Percentiles rank a stretch among this genome's conserved stretches.
These are phyloP conservation scores for Ceratobasidium sp. DNA, from an alignment of 1,284 basidiomycete genomes.

Conservation along the genomic window DNA sequence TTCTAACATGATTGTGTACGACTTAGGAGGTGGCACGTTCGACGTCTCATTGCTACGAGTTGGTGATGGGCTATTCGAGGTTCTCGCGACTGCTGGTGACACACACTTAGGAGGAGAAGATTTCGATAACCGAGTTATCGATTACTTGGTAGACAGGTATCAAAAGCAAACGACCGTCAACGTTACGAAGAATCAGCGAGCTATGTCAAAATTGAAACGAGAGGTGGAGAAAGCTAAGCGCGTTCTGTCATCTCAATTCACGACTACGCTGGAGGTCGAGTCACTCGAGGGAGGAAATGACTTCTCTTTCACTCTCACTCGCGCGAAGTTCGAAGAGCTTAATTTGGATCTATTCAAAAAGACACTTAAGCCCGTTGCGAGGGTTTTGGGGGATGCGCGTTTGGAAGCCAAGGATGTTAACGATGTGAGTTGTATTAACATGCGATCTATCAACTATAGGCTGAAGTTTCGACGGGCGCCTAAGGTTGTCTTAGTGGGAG, in stretches of 20 bases:
- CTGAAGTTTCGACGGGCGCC: no score
- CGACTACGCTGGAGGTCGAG: constrained; percentile 71
- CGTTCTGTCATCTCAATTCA: constrained; percentile 69
- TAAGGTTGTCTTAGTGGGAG: constrained; percentile 97
- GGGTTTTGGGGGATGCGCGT: constrained; percentile 99
- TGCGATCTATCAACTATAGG: no score
- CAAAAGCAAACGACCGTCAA: constrained; percentile 66
- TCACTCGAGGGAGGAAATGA: constrained; percentile 81
- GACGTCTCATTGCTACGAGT: constrained; percentile 72
- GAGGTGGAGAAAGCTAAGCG: constrained; percentile 67
- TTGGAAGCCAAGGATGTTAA: constrained; percentile 89
- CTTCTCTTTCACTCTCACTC: constrained; percentile 96
- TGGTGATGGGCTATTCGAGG: constrained; percentile 61
- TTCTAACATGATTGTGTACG: constrained; percentile 70
- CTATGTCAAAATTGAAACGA: constrained; percentile 68
- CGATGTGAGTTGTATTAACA: background rate
- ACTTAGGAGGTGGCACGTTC: constrained; percentile 70
- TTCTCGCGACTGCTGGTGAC: constrained; percentile 30
- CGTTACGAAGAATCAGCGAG: constrained; percentile 66
- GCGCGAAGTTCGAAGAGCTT: constrained; percentile 99
- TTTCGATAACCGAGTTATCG: constrained; percentile 67
- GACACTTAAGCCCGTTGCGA: constrained; percentile 98
- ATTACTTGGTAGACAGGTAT: constrained; percentile 67
- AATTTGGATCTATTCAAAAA: constrained; percentile 95
- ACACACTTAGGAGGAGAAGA: constrained; percentile 67